Conservation (phyloP, 1,284 basidiomycete genomes). For the Naganishia liquefaciens region DNA sequence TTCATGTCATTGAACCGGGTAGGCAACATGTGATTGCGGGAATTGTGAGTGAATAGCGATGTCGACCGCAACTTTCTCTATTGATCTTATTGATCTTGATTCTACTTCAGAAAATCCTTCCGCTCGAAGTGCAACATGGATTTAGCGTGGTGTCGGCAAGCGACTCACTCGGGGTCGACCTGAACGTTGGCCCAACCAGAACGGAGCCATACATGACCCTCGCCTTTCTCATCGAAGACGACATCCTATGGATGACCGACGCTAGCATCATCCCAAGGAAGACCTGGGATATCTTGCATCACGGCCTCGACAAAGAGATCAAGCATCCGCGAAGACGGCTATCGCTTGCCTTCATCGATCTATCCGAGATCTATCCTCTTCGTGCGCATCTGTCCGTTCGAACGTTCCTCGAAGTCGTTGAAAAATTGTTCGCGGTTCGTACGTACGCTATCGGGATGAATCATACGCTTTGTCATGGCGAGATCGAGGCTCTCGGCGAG, state of each 20-base stretch:
- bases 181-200: not conserved
- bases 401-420: slow-evolving; percentile 15
- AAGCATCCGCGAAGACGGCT: not conserved
- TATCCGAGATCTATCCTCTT: slow-evolving; percentile 7
- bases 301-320: not conserved
- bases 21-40: slow-evolving; percentile 3
- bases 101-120: not conserved
- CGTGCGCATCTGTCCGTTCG: slow-evolving; percentile 7
- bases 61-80: not conserved
- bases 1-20: slow-evolving; percentile 10
- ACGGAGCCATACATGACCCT: slow-evolving; percentile 1
- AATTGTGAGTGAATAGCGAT: not conserved
- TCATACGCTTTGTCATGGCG: slow-evolving; percentile 8
- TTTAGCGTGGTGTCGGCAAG: not conserved
- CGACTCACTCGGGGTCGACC: not conserved
- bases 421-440: slow-evolving; percentile 1
- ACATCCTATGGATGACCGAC: slow-evolving; percentile 16
- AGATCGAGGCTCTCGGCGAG: slow-evolving; percentile 11
- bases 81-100: not conserved
- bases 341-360: slow-evolving; percentile 1
- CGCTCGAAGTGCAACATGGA: slow-evolving; percentile 14
- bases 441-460: slow-evolving; percentile 8
- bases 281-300: slow-evolving; percentile 4
- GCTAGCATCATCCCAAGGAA: not conserved
- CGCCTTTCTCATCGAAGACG: slow-evolving; percentile 12